phyloP scores from a whole-genome alignment of 2,329 filamentous ascomycete genomes.

The Chaetothyriales sp. region DNA sequence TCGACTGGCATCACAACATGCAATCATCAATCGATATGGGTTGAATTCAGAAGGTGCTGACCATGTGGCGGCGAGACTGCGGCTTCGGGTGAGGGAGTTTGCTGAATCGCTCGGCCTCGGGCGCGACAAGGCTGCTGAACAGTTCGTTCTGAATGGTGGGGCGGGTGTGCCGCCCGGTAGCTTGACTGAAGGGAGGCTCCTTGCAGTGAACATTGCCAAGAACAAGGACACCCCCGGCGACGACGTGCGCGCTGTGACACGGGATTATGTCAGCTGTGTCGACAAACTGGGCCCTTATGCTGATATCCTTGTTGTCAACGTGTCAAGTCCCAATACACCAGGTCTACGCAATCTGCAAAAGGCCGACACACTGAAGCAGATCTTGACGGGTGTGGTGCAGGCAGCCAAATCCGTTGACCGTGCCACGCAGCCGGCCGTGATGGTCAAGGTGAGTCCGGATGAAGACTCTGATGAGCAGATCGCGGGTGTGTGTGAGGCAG shows the following conservation, averaged over 20 bases:
- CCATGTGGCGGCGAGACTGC: constrained; percentile 63
- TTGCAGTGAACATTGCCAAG: constrained; percentile 91
- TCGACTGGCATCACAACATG: constrained; percentile 67
- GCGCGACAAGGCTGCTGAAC: constrained; percentile 48
- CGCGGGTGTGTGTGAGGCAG: constrained; percentile 73
- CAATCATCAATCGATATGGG: constrained; percentile 89
- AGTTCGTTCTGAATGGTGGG: constrained; percentile 61
- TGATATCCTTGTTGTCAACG: constrained; percentile 94
- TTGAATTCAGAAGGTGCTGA: constrained; percentile 87
- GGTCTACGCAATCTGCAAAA: constrained; percentile 79
- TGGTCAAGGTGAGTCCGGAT: constrained; percentile 97
- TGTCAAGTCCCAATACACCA: constrained; percentile 91
- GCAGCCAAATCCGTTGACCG: constrained; percentile 58
- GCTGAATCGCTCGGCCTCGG: constrained; percentile 58
- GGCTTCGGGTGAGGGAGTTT: constrained; percentile 64
- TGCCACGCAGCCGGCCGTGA: constrained; percentile 63
- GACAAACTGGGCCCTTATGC: constrained; percentile 71
- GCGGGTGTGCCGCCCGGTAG: constrained; percentile 71
- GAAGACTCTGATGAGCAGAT: constrained; percentile 79
- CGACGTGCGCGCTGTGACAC: constrained; percentile 67
- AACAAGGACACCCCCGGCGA: constrained; percentile 82
- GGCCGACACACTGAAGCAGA: constrained; percentile 63
- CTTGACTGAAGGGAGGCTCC: constrained; percentile 57
- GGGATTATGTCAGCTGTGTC: constrained; percentile 80
- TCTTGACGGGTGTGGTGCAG: constrained; percentile 69